Base-by-base conservation (phyloP, 169 alveolate genomes). In the Hammondia hammondi region DNA sequence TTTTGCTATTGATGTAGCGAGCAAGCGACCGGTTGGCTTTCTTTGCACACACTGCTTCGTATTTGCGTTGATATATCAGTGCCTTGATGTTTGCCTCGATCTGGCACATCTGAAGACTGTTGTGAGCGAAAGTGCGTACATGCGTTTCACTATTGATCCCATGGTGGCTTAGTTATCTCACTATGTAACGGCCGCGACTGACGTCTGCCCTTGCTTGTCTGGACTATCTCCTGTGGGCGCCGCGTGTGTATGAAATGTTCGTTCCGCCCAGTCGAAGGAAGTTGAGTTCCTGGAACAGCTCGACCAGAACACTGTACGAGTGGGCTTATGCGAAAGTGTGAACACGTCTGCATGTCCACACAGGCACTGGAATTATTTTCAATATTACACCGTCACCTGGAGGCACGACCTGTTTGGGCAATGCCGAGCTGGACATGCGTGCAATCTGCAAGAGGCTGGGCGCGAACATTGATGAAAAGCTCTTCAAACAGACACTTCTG, bases 381-480 rank as follows among this genome's bases (percentile, higher is more conserved):
- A 97, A 97, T 92, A 96, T 97, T 52, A 97, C 98, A 1, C 98
- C 98, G 46, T 97, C 98, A 24, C 98, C 98, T 5, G 98, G 98
- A 10, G 98, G 98, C 70, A 97, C 98, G 35, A 97, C 98, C 27
- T 97, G 98, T 91, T 94, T 97, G 37, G 97, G 98, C 12, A 97
- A 96, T 92, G 98, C 98, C 29, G 98, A 97, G 84, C 90, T 93
- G 32, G 98, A 97, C 92, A 96, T 96, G 98, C 94, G 97, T 88
- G 97, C 96, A 24, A 97, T 97, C 21, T 96, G 98, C 94, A 97
- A 95, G 81, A 81, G 95, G 45, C 85, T 97, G 35, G 97, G 97
- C 21, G 98, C 98, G 4, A 94, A 91, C 29, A 85, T 97, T 32
- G 95, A 97, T 61, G 98, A 96, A 45, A 77, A 89, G 77, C 91